These are phyloP conservation scores for Bryoerythrophyllum caledonicum DNA, from an alignment of 225 moss, liverwort and hornwort species.

Conservation along the genomic window DNA sequence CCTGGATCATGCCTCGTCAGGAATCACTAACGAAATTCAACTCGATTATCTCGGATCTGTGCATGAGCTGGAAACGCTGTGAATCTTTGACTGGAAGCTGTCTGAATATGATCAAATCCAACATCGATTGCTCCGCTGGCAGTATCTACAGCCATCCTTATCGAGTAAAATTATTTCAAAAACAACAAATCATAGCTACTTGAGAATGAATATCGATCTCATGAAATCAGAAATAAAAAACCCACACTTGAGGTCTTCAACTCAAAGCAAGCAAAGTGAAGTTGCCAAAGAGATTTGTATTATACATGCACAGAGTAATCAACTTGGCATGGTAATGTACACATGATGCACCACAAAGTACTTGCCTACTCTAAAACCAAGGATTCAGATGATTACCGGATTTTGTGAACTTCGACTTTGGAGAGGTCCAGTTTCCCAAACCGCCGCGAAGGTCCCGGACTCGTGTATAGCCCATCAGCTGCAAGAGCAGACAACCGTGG, in stretches of 20 bases:
- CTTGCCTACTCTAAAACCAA: not conserved
- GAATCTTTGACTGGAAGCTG: slow-evolving; percentile 1
- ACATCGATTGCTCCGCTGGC: not conserved
- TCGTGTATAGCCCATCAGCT: slow-evolving; percentile 10
- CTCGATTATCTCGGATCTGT: too few species aligned
- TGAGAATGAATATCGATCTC: not conserved
- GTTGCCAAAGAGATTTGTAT: not conserved
- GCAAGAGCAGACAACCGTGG: not conserved
- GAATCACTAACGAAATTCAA: not conserved
- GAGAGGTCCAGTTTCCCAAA: slow-evolving; percentile 31
- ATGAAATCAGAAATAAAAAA: not conserved
- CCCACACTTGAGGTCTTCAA: too few species aligned
- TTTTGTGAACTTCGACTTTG: slow-evolving; percentile 17
- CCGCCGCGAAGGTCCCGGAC: slow-evolving; percentile 27
- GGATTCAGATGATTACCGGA: not conserved
- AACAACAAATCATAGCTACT: not conserved
- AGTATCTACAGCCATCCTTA: not conserved
- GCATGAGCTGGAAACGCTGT: not conserved
- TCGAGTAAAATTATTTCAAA: not conserved
- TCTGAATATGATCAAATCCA: not conserved
- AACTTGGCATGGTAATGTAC: slow-evolving; percentile 1
- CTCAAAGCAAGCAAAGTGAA: not conserved
- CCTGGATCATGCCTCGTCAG: slow-evolving; percentile 8
- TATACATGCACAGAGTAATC: slow-evolving; percentile 8
- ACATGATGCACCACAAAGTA: not conserved